phyloP scores from a whole-genome alignment of 2,329 filamentous ascomycete genomes.

The Westerdykella aurantiaca region DNA sequence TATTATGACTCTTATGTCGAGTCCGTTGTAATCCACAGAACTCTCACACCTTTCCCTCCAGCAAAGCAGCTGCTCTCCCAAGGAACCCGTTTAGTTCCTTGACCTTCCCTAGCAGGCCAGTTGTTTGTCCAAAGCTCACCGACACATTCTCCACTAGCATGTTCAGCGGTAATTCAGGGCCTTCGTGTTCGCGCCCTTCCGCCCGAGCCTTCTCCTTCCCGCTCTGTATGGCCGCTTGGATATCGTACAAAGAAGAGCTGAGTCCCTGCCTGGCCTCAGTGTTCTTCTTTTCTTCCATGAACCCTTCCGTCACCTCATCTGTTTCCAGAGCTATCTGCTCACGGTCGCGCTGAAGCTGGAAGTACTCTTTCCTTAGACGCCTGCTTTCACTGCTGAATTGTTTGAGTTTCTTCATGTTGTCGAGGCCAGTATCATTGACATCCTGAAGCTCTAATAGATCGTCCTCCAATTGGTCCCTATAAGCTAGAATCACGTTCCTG shows the following conservation, averaged over 20 bases:
- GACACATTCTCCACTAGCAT: conserved; percentile 28
- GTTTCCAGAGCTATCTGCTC: conserved; percentile 47
- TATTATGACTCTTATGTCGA: background rate
- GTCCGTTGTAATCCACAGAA: background rate
- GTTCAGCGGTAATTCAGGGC: conserved; percentile 26
- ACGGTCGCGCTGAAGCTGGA: conserved; percentile 45
- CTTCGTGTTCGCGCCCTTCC: conserved; percentile 29
- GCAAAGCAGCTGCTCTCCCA: conserved; percentile 29
- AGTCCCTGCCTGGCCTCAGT: conserved; percentile 23
- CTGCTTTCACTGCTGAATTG: conserved; percentile 42
- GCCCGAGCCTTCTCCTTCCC: conserved; percentile 27
- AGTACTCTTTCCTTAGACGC: conserved; percentile 43
- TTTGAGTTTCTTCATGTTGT: conserved; percentile 42
- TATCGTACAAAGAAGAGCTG: conserved; percentile 30
- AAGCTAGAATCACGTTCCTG: conserved; percentile 45
- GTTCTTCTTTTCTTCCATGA: conserved; percentile 21
- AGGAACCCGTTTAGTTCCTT: conserved; percentile 31
- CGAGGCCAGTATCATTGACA: conserved; percentile 47
- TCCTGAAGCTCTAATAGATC: conserved; percentile 49
- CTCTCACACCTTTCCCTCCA: conserved; percentile 30
- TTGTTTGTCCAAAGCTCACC: conserved; percentile 21
- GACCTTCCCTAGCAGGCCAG: conserved; percentile 26
- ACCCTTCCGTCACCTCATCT: conserved; percentile 42
- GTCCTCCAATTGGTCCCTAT: conserved; percentile 44
- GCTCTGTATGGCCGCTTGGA: conserved; percentile 33